Evolutionary conservation across 768 basidiomycete genomes (phyloP).

Genomic region (Leucocoprinus leucothites): DNA sequence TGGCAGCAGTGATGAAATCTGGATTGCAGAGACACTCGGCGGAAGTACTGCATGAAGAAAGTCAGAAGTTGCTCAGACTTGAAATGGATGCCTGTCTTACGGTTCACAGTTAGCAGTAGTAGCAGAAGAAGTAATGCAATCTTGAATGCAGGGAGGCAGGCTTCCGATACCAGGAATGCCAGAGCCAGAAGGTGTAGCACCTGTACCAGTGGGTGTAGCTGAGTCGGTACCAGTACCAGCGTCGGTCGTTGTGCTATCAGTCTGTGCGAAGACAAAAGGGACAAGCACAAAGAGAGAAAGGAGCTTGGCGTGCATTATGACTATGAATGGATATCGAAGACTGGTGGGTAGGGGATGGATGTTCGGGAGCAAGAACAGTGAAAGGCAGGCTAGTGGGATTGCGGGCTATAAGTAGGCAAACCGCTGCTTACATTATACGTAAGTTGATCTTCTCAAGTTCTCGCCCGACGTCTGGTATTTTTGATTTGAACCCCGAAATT

Average conservation of each 20-base stretch:
- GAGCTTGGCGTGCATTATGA: conserved; percentile 7
- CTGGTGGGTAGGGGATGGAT: not conserved
- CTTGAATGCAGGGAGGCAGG: not conserved
- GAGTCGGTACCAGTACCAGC: not conserved
- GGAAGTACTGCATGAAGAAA: not conserved
- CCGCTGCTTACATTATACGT: conserved; percentile 2
- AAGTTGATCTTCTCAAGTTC: not conserved
- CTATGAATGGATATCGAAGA: not conserved
- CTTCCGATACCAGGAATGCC: not conserved
- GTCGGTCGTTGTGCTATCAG: not conserved
- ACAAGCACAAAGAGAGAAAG: conserved; percentile 5
- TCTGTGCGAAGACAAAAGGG: conserved; percentile 5
- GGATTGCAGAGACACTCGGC: not conserved
- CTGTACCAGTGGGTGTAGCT: not conserved
- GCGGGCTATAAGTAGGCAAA: conserved; percentile 9
- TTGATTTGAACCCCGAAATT: conserved; percentile 6
- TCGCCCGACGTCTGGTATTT: not conserved
- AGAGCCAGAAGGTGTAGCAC: not conserved
- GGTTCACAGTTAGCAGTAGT: not conserved
- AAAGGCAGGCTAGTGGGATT: not conserved
- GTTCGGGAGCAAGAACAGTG: conserved; percentile 1
- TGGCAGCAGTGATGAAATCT: not conserved
- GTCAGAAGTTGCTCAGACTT: not conserved
- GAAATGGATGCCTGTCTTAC: not conserved
- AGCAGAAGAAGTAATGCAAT: not conserved